phyloP scores from a whole-genome alignment of 495 filamentous ascomycete genomes.

The Aspergillus bertholletiae region DNA sequence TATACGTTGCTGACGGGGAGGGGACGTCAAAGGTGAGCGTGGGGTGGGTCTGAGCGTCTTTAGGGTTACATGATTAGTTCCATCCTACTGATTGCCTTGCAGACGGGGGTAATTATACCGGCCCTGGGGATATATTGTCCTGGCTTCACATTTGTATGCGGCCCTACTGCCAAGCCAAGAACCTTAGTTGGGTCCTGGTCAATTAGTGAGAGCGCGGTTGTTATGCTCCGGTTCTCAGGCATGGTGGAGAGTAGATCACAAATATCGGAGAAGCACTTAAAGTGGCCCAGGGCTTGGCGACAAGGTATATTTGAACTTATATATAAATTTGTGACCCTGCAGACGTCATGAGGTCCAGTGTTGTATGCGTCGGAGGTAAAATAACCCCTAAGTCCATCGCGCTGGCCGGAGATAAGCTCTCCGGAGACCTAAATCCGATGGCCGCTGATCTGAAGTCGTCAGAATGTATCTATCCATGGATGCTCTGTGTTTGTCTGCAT shows the following conservation, averaged over 20 bases:
- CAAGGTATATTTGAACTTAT: not conserved
- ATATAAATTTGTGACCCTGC: too few relatives aligned
- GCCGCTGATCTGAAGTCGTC: too few relatives aligned
- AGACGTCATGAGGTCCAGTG: too few relatives aligned
- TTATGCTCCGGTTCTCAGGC: not conserved
- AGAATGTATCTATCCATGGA: too few relatives aligned
- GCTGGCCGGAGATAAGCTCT: too few relatives aligned
- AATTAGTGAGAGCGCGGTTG: not conserved
- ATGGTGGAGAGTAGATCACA: not conserved
- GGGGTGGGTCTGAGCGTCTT: constrained; percentile 32
- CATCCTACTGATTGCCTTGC: not conserved
- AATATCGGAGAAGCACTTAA: not conserved
- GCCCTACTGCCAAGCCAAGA: not conserved
- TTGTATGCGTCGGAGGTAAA: too few relatives aligned
- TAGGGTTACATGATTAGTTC: not conserved
- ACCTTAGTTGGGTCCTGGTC: not conserved
- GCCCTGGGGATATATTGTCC: constrained; percentile 1
- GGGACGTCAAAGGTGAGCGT: constrained; percentile 22
- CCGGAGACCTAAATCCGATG: too few relatives aligned
- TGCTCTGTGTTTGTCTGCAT: too few relatives aligned
- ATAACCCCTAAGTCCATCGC: too few relatives aligned
- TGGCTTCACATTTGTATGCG: not conserved
- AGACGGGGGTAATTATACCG: not conserved
- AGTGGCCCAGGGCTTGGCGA: not conserved
- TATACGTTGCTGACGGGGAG: constrained; percentile 9